phyloP scores from a whole-genome alignment of 2,329 filamentous ascomycete species.

The Chaetomium sp. region DNA sequence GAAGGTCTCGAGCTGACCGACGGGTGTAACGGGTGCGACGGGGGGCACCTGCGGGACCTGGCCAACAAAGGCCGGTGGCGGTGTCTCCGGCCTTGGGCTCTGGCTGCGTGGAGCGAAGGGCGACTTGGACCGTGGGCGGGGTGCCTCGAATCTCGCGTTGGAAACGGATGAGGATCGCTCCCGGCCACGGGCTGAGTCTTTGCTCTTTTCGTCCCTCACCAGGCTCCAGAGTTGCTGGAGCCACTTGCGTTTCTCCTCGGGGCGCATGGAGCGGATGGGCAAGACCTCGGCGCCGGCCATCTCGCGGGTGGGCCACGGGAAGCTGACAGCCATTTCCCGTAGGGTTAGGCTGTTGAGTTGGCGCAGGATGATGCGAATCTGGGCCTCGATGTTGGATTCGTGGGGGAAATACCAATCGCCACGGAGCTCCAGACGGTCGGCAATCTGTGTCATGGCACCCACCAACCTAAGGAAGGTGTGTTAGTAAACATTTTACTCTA shows the following conservation, averaged over 20 bases:
- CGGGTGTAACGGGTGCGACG: not conserved
- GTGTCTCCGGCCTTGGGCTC: not conserved
- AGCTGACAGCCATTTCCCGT: slow-evolving; percentile 43
- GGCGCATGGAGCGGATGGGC: slow-evolving; percentile 42
- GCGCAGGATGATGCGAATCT: slow-evolving; percentile 40
- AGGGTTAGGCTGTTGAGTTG: slow-evolving; percentile 40
- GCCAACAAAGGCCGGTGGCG: not conserved
- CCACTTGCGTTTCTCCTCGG: slow-evolving; percentile 43
- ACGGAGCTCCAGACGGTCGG: slow-evolving; percentile 39
- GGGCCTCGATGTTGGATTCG: slow-evolving; percentile 39
- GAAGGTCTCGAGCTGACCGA: slow-evolving; percentile 9
- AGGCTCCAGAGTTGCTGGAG: slow-evolving; percentile 39
- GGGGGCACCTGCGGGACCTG: not conserved
- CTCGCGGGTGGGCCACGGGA: slow-evolving; percentile 43
- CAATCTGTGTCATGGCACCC: slow-evolving; percentile 41
- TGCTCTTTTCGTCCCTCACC: slow-evolving; percentile 30
- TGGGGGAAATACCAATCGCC: slow-evolving; percentile 39
- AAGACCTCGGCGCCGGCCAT: slow-evolving; percentile 43
- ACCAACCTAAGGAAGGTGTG: slow-evolving; percentile 34
- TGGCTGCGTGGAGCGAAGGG: not conserved
- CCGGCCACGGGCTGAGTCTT: slow-evolving; percentile 19
- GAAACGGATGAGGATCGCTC: slow-evolving; percentile 18
- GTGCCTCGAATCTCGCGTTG: slow-evolving; percentile 31
- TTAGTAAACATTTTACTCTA: not conserved
- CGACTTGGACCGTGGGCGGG: slow-evolving; percentile 13